Evolutionary conservation across 2,329 filamentous ascomycete genomes (phyloP).

Genomic region (Fusarium sororula): DNA sequence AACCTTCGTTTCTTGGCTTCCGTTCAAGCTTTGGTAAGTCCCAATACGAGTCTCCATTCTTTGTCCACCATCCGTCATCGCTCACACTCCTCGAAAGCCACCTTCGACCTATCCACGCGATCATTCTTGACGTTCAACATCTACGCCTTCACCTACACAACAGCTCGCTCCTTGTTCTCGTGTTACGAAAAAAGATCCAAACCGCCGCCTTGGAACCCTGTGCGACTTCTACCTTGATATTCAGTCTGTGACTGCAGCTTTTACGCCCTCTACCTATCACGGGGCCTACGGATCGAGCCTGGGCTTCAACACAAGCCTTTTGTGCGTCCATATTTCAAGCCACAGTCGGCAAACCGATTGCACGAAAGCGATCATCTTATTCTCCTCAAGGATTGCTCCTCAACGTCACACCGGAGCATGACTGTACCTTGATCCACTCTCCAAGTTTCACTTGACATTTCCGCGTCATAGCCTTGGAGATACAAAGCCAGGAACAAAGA

Average conservation of each 20-base stretch:
- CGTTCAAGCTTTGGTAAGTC: slow-evolving; percentile 39
- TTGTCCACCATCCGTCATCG: slow-evolving; percentile 37
- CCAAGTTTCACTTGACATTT: slow-evolving; percentile 5
- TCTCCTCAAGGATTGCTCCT: slow-evolving; percentile 15
- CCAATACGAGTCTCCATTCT: slow-evolving; percentile 34
- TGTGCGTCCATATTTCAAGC: not conserved
- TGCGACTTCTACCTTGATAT: slow-evolving; percentile 35
- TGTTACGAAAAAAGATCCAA: slow-evolving; percentile 35
- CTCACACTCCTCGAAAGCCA: slow-evolving; percentile 33
- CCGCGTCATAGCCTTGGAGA: slow-evolving; percentile 19
- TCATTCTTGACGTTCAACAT: slow-evolving; percentile 31
- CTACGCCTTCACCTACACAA: slow-evolving; percentile 29
- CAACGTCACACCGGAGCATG: slow-evolving; percentile 37
- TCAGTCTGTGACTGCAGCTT: slow-evolving; percentile 21
- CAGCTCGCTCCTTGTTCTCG: slow-evolving; percentile 30
- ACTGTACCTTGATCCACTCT: slow-evolving; percentile 24
- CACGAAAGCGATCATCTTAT: slow-evolving; percentile 9
- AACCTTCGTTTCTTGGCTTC: slow-evolving; percentile 26
- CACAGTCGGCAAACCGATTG: slow-evolving; percentile 4
- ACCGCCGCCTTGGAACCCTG: slow-evolving; percentile 32
- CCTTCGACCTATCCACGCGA: slow-evolving; percentile 31
- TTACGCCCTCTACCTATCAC: slow-evolving; percentile 15
- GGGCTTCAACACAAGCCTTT: slow-evolving; percentile 8
- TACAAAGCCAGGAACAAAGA: not conserved
- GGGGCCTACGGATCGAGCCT: slow-evolving; percentile 8